These are phyloP conservation scores for Meredithiella fracta DNA, from an alignment of 2,329 filamentous ascomycete genomes.

Conservation along the genomic window DNA sequence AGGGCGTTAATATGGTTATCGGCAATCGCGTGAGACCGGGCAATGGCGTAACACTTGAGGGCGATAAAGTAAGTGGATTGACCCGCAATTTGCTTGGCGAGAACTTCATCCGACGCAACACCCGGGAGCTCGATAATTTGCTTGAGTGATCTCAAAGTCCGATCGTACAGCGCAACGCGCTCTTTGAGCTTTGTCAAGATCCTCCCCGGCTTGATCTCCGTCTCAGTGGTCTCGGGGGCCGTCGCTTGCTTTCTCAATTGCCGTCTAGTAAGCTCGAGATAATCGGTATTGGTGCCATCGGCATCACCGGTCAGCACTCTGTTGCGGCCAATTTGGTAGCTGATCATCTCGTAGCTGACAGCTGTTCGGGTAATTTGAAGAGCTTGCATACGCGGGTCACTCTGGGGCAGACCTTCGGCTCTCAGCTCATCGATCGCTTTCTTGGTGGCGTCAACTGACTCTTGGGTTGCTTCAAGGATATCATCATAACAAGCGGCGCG, in stretches of 20 bases:
- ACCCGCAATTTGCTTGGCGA: constrained; percentile 61
- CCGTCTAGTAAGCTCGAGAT: constrained; percentile 27
- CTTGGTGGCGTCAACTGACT: constrained; percentile 86
- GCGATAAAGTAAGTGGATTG: constrained; percentile 75
- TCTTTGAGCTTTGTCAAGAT: constrained; percentile 71
- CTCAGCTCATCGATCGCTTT: constrained; percentile 80
- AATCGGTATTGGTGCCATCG: constrained; percentile 52
- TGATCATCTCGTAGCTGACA: constrained; percentile 85
- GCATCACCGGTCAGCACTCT: constrained; percentile 68
- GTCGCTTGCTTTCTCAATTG: constrained; percentile 33
- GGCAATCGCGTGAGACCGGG: constrained; percentile 64
- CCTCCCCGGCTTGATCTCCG: constrained; percentile 51
- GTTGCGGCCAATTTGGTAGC: constrained; percentile 89
- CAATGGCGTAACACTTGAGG: constrained; percentile 72
- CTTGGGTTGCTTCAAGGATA: constrained; percentile 77
- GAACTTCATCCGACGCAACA: constrained; percentile 64
- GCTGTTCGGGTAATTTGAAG: constrained; percentile 84
- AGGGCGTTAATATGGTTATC: constrained; percentile 62
- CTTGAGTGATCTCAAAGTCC: constrained; percentile 77
- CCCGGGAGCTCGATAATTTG: constrained; percentile 80
- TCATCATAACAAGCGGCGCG: constrained; percentile 80
- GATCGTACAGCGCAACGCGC: constrained; percentile 77
- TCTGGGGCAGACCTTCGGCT: constrained; percentile 66
- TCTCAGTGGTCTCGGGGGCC: constrained; percentile 21
- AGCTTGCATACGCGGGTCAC: constrained; percentile 77